Evolutionary conservation across 1,139 yeast genomes (phyloP).

Genomic region (Petasospora rhodanensis): DNA sequence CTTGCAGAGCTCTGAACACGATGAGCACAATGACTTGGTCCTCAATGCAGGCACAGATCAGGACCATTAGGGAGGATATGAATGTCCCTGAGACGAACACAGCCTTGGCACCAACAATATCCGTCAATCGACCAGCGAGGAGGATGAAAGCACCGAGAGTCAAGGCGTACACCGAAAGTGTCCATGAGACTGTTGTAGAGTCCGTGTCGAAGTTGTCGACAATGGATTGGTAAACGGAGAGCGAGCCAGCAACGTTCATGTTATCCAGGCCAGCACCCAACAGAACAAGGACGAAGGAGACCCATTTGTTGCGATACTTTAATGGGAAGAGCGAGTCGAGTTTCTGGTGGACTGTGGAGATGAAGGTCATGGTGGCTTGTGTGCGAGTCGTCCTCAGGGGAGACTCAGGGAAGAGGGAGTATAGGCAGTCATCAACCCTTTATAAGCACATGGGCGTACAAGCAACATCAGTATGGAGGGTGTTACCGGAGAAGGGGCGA

Average conservation of each 20-base stretch:
- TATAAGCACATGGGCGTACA: too few relatives aligned
- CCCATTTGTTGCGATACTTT: not conserved
- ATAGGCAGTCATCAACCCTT: too few relatives aligned
- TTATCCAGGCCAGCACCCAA: not conserved
- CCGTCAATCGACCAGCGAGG: constrained; percentile 26
- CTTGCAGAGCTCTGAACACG: constrained; percentile 35
- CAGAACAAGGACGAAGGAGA: not conserved
- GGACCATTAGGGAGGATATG: constrained; percentile 25
- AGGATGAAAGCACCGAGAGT: constrained; percentile 30
- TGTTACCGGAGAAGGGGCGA: too few relatives aligned
- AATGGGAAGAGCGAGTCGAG: not conserved
- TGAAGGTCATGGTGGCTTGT: not conserved
- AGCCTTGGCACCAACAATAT: constrained; percentile 31
- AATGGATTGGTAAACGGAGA: not conserved
- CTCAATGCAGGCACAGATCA: constrained; percentile 30
- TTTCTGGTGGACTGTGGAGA: not conserved
- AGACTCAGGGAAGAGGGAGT: too few relatives aligned
- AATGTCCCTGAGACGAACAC: constrained; percentile 25
- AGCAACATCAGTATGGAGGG: too few relatives aligned
- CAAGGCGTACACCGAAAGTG: constrained; percentile 33
- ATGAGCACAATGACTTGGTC: constrained; percentile 28
- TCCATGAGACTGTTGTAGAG: constrained; percentile 28
- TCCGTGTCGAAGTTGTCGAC: constrained; percentile 19
- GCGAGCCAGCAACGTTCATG: not conserved
- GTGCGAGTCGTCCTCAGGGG: too few relatives aligned